These are phyloP conservation scores for Eudorina sp. DNA, from an alignment of 139 green algal species.

Conservation along the genomic window DNA sequence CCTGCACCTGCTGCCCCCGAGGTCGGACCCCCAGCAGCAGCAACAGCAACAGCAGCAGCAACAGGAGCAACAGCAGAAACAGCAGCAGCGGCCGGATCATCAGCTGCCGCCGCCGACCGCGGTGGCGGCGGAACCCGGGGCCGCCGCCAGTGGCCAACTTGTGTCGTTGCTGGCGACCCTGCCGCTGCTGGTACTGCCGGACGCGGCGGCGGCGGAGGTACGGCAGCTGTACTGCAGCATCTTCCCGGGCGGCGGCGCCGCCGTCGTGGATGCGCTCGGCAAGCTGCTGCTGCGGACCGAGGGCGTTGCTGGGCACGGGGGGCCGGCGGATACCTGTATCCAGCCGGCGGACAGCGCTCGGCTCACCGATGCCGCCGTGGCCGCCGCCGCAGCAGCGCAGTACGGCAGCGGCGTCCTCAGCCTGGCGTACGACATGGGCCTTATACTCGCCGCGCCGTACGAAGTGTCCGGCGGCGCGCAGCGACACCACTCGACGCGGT, in stretches of 20 bases:
- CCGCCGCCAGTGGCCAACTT: too few species aligned
- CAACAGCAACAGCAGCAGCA: too few species aligned
- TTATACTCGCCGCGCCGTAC: background rate
- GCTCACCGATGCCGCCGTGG: background rate
- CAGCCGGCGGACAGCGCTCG: background rate
- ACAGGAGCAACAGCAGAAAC: too few species aligned
- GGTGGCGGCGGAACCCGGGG: background rate
- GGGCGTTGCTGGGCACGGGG: too few species aligned
- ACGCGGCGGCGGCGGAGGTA: background rate
- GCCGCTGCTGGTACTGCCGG: slow-evolving; percentile 26
- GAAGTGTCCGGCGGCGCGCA: too few species aligned
- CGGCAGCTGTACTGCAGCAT: background rate
- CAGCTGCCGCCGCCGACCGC: background rate
- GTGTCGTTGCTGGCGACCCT: background rate
- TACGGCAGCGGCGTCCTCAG: background rate
- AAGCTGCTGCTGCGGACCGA: too few species aligned
- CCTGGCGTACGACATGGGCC: slow-evolving; percentile 13
- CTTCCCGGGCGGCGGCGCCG: background rate
- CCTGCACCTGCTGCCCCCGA: slow-evolving; percentile 8
- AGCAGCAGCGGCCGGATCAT: too few species aligned
- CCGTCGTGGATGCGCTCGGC: background rate
- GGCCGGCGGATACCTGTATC: background rate
- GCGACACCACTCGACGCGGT: background rate
- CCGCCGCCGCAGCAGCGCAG: background rate
- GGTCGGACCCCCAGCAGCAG: too few species aligned